These are phyloP conservation scores for Brachypodium distachyon DNA, from an alignment of 202 grass and related monocot genomes.

Conservation along the genomic window DNA sequence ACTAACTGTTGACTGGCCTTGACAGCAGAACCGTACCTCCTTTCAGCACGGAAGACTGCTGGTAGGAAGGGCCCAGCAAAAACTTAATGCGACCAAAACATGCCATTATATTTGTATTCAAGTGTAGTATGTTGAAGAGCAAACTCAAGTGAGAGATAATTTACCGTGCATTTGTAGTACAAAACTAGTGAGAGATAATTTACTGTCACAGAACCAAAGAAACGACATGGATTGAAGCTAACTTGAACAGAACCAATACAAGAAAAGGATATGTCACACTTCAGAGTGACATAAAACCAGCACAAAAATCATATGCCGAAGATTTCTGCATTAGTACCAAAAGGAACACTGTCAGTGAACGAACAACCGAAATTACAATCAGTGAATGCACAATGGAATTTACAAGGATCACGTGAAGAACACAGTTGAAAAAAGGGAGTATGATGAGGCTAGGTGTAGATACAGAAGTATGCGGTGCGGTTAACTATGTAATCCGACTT, in stretches of 20 bases:
- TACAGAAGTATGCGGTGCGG: neutral
- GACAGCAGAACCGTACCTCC: neutral
- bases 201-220: neutral
- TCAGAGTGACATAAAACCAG: neutral
- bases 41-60: neutral
- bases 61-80: neutral
- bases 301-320: neutral
- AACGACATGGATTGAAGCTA: neutral
- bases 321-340: neutral
- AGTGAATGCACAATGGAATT: neutral
- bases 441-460: neutral
- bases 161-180: neutral
- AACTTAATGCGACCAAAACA: neutral
- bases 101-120: neutral
- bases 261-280: neutral
- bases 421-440: too few relatives aligned
- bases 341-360: neutral
- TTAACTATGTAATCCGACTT: neutral
- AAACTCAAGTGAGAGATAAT: slow-evolving; percentile 6
- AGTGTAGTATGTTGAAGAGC: neutral
- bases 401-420: neutral
- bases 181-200: neutral
- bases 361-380: neutral
- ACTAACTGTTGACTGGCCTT: neutral
- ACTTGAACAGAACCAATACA: slow-evolving; percentile 5